These are phyloP conservation scores for Clonostachys rhizophaga DNA, from an alignment of 2,329 filamentous ascomycete species.

Conservation along the genomic window DNA sequence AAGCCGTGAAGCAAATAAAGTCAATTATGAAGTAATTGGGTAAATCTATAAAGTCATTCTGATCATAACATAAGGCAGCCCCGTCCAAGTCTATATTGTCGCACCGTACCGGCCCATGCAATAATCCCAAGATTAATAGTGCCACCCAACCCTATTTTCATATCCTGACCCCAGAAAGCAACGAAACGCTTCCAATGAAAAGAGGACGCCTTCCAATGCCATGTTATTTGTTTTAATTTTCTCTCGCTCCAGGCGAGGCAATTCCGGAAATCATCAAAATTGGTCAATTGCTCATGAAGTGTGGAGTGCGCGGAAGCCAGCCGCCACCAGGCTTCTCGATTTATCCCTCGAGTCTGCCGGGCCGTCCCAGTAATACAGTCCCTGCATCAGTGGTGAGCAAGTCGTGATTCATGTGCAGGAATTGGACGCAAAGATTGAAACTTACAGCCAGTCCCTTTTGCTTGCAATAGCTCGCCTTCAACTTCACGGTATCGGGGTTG, in stretches of 20 bases:
- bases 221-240: background rate
- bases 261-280: background rate
- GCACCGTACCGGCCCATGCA: too few relatives aligned
- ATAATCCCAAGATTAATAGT: too few relatives aligned
- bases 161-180: too few relatives aligned
- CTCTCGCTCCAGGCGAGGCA: background rate
- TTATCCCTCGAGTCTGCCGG: slow-evolving; percentile 61
- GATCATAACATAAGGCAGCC: too few relatives aligned
- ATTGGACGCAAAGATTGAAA: slow-evolving; percentile 8
- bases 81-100: too few relatives aligned
- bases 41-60: too few relatives aligned
- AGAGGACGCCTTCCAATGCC: too few relatives aligned
- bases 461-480: slow-evolving; percentile 71
- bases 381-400: slow-evolving; percentile 31
- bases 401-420: too few relatives aligned
- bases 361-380: slow-evolving; percentile 80
- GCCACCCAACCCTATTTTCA: too few relatives aligned
- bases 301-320: slow-evolving; percentile 55
- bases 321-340: slow-evolving; percentile 51
- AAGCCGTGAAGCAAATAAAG: too few relatives aligned
- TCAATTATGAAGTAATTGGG: too few relatives aligned
- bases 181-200: too few relatives aligned
- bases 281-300: slow-evolving; percentile 10
- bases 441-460: slow-evolving; percentile 63
- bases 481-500: slow-evolving; percentile 68